Evolutionary conservation across 192 early-diverging fungal species (phyloP), one percentile per base, ranked within the genome.

Genomic region (Nowakowskiella sp.): DNA sequence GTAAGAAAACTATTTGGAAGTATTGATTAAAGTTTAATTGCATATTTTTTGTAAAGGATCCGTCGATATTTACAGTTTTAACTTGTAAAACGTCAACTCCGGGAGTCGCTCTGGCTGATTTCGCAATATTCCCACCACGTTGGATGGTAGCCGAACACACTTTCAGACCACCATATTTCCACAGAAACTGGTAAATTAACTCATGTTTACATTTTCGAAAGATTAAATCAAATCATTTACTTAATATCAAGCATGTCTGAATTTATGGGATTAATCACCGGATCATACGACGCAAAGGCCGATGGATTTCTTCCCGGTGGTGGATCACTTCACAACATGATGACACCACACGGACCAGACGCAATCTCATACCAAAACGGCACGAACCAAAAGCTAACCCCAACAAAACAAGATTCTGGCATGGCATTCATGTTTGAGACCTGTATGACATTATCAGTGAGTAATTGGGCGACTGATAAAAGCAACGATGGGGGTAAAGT

Each of bases 371-470:
- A 91, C 50, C 69, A 77, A 31, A 77, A 67, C 28, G 92, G 87
- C 22, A 80, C 74, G 19, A 80, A 62, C 5, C 85, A 79, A 43
- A 79, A 89, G 26, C 66, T 90, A 23, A 59, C 65, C 50, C 94
- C 94, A 4, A 73, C 80, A 39, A 85, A 88, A 45, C 78, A 92
- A 45, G 83, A 84, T n/a, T 76, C 77, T 46, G 88, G 86, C 4
- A 80, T 87, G 73, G 86, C 94, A 0, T 97, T 97, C 60, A 97
- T 97, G 94, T 97, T 97, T 62, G 94, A 97, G 66, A 77, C 85
- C 1, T 80, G 71, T 47, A 77, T 86, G 71, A 84, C 88, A 72
- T 66, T 97, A 22, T 80, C 84, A 31, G 62, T 87, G 25, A 85
- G 85, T 33, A 68, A 73, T 44, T 94, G 90, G 94, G 94, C 87